Base-by-base conservation (phyloP, 2,329 filamentous ascomycete genomes). In the Mycocentrospora acerina region DNA sequence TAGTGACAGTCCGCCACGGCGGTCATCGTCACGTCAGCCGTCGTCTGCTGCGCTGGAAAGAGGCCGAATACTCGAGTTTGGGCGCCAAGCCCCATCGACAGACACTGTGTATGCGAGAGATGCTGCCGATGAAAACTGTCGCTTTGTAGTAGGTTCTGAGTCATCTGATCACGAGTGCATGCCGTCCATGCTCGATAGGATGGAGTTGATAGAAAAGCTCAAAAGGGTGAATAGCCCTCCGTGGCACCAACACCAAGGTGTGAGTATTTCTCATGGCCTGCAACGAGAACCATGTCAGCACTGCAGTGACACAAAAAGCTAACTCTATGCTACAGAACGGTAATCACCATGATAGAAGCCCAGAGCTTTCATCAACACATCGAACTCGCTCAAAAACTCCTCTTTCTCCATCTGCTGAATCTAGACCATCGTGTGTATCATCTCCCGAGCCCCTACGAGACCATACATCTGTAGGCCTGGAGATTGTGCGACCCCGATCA, bases 401-500 rank as follows among this genome's bases (percentile, higher is more conserved):
- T 28, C 53, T 67, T 8, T 46, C 64, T 15, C 60, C 67, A 6
- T 48, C 69, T 7, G 47, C 60, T 17, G 65, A 71, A 11, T 51
- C 66, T 13, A 61, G 57, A 42, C 32, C 51, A n/a, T 64, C 71
- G 22, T 61, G 57, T 13, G 51, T 54, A 14, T 48, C 47, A 5
- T 57, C 57, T 4, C 54, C 53, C 10, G 62, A 66, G 30, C 48
- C 46, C 25, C 42, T 55, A 4, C 46, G 51, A 32, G 56, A 66
- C 24, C 44, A 57, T 44, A 58, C 53, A 18, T 55, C 53, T 18
- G 53, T 55, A 22, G 64, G 73, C 2, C 41, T 71, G 48, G 79
- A 81, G 48, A 91, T 95, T 46, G 85, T 90, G 64, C 80, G 90
- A 35, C 91, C 91, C 31, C 77, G 87, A 37, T 97, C 91, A 22